Conservation (phyloP, 2,329 filamentous ascomycete species). For the Colletotrichum cuscutae region DNA sequence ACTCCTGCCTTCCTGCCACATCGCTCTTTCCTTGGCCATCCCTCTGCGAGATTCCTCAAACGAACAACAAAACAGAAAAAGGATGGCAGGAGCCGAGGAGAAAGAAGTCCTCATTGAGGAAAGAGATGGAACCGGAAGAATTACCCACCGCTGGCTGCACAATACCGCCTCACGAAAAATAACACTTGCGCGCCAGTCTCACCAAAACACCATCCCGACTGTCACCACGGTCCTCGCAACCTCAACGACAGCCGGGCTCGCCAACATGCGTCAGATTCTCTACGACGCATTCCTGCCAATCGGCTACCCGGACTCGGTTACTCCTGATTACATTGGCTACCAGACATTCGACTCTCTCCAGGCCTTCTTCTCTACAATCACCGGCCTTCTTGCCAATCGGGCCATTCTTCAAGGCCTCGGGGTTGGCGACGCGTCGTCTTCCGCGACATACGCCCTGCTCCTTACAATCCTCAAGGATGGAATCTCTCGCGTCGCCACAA, state of each 20-base stretch:
- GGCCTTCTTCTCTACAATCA: slow-evolving; percentile 86
- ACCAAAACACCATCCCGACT: neutral
- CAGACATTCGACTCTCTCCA: slow-evolving; percentile 80
- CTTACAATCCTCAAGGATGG: slow-evolving; percentile 86
- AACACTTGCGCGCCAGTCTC: neutral
- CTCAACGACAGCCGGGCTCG: neutral
- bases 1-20: neutral
- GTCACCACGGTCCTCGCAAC: slow-evolving; percentile 31
- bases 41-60: neutral
- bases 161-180: neutral
- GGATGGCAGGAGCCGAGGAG: neutral
- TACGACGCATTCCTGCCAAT: slow-evolving; percentile 82
- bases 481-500: slow-evolving; percentile 84
- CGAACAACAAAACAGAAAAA: neutral
- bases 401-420: slow-evolving; percentile 85
- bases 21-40: too few relatives aligned
- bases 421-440: slow-evolving; percentile 82
- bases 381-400: slow-evolving; percentile 80
- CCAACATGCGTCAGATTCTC: slow-evolving; percentile 48
- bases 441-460: slow-evolving; percentile 83
- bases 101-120: slow-evolving; percentile 15
- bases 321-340: slow-evolving; percentile 83
- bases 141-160: slow-evolving; percentile 25
- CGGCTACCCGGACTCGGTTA: slow-evolving; percentile 90
- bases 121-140: slow-evolving; percentile 12